Percentiles rank a stretch among this genome's conserved stretches.
Conservation (phyloP, 2,329 filamentous ascomycete genomes). For the Claviceps paspali region DNA sequence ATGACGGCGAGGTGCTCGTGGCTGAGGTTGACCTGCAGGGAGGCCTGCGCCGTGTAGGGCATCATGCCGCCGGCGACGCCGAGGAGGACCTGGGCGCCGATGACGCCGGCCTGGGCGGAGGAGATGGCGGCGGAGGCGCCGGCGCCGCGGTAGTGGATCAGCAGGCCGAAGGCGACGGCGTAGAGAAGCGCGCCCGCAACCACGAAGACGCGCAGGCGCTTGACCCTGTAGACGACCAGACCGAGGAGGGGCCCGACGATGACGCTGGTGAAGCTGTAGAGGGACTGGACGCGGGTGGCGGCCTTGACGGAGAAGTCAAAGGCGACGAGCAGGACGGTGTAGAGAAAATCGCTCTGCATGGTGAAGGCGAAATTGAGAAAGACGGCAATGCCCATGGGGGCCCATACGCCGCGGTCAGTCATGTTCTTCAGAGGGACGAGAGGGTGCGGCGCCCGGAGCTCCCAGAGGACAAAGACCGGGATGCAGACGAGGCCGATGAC, state of each 20-base stretch:
- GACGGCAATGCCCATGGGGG: conserved; percentile 25
- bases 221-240: conserved; percentile 29
- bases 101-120: conserved; percentile 33
- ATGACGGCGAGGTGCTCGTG: conserved; percentile 41
- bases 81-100: conserved; percentile 46
- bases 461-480: conserved; percentile 39
- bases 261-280: conserved; percentile 32
- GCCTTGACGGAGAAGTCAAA: conserved; percentile 30
- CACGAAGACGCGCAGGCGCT: conserved; percentile 36
- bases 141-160: conserved; percentile 37
- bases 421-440: conserved; percentile 41
- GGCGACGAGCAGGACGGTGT: conserved; percentile 38
- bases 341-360: conserved; percentile 32
- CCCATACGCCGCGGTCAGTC: conserved; percentile 31
- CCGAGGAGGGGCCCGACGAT: conserved; percentile 34
- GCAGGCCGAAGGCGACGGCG: conserved; percentile 37
- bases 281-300: conserved; percentile 32
- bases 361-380: conserved; percentile 29
- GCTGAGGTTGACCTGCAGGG: conserved; percentile 38
- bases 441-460: conserved; percentile 40
- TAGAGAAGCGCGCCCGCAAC: conserved; percentile 38
- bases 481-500: conserved; percentile 44
- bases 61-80: conserved; percentile 43
- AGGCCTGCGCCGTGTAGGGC: conserved; percentile 42
- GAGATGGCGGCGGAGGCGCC: conserved; percentile 29